Base-by-base conservation (phyloP, 2,329 filamentous ascomycete species). In the Fusarium tuaranense region DNA sequence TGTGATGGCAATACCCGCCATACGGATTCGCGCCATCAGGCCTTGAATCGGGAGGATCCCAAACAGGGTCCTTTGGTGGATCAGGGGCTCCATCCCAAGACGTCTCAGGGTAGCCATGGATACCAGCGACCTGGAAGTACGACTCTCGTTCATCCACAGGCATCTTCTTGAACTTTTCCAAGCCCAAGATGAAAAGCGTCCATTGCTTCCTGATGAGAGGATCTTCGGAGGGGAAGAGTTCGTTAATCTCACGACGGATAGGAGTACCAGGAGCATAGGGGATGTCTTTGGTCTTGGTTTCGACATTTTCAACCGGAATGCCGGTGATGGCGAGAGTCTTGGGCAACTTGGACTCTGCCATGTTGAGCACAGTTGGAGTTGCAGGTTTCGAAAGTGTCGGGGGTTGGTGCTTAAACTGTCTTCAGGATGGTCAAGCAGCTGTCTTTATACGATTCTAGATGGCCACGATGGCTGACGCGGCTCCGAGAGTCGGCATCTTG, bases 1-100 rank as follows among this genome's bases (percentile, higher is more conserved):
- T 86, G 81, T 93, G 92, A 14, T 88, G 86, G 79, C 92, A 93
- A 79, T 92, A 93, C 22, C 72, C 87, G 89, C 55, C 83, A 78
- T 65, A 82, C 10, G 64, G 64, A 16, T 67, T 22, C 0, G 39
- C 62, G 4, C 62, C 62, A 14, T n/a, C 25, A 30, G 48, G 48
- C 6, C 18, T 7, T 2, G 48, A 36, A 7, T 18, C 20, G 3
- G 46, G 32, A 5, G 34, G 32, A 14, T 64, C 12, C 20, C n/a
- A 34, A 12, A n/a, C 16, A n/a, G 62, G 62, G 5, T 64, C 62
- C 30, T 64, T 46, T 30, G 48, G 34, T 2, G 62, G 62, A 39
- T 51, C 30, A 14, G 20, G n/a, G 2, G 62, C 62, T 2, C 48
- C 51, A 2, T 65, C 63, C 63, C 63, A 65, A 30, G 63, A 18